These are phyloP conservation scores for Coniochaeta ligniaria DNA, from an alignment of 2,329 filamentous ascomycete species.

Conservation along the genomic window DNA sequence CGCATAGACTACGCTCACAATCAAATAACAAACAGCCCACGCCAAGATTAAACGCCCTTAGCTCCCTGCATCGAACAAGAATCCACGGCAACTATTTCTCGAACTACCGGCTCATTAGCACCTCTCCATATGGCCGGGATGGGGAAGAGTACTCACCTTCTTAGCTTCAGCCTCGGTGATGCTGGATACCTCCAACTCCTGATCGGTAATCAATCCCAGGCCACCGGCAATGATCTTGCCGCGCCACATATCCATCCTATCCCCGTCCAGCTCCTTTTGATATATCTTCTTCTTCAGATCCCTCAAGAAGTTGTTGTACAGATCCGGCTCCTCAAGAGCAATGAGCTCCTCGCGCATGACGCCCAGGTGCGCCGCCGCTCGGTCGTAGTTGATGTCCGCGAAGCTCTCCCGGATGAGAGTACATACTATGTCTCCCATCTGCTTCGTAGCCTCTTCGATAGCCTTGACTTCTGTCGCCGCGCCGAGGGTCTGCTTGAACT, in stretches of 20 bases:
- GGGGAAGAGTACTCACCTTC: constrained; percentile 31
- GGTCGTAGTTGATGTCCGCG: constrained; percentile 66
- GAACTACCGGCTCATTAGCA: neutral
- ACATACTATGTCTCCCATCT: constrained; percentile 67
- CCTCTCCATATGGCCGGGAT: neutral
- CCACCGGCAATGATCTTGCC: constrained; percentile 55
- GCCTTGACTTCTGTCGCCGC: constrained; percentile 51
- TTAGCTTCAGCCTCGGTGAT: constrained; percentile 66
- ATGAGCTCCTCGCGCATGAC: constrained; percentile 73
- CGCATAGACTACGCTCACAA: too few relatives aligned
- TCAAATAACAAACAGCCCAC: too few relatives aligned
- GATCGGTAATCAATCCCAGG: constrained; percentile 66
- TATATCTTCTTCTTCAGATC: constrained; percentile 67
- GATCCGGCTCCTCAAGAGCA: constrained; percentile 63
- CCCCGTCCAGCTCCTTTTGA: constrained; percentile 63
- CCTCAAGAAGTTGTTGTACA: constrained; percentile 70
- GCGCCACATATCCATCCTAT: constrained; percentile 76
- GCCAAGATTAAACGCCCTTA: too few relatives aligned
- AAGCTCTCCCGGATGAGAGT: constrained; percentile 64
- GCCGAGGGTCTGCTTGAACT: constrained; percentile 76
- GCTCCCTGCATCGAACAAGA: neutral
- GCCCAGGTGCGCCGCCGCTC: constrained; percentile 67
- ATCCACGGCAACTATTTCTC: neutral
- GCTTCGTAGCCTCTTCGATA: constrained; percentile 61
- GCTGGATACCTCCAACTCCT: constrained; percentile 54